Conservation (phyloP, 805 yeast genomes). For the Candida succiphila region DNA sequence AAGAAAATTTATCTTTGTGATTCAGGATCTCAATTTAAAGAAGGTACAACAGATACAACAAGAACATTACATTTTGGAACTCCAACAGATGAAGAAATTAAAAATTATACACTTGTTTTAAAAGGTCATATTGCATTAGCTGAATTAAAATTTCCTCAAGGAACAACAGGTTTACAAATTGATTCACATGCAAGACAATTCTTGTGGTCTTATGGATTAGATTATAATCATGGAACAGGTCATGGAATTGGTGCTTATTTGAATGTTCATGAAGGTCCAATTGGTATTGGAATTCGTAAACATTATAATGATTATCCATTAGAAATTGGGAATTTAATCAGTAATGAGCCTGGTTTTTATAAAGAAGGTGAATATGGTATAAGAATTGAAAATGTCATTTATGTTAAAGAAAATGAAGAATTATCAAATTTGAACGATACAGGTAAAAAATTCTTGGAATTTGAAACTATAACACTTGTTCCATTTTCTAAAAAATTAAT, state of each 20-base stretch:
- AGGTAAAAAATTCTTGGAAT: slow-evolving; percentile 35
- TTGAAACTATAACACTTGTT: slow-evolving; percentile 47
- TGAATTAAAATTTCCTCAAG: slow-evolving; percentile 40
- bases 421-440: slow-evolving; percentile 13
- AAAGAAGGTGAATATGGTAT: slow-evolving; percentile 52
- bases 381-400: slow-evolving; percentile 43
- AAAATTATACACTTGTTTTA: slow-evolving; percentile 46
- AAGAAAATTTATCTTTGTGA: slow-evolving; percentile 44
- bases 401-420: slow-evolving; percentile 29
- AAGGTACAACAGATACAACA: slow-evolving; percentile 59
- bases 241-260: slow-evolving; percentile 57
- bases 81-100: slow-evolving; percentile 36
- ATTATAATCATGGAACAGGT: slow-evolving; percentile 56
- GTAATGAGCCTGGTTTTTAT: slow-evolving; percentile 58
- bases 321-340: slow-evolving; percentile 42
- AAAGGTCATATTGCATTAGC: slow-evolving; percentile 47
- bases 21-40: slow-evolving; percentile 51
- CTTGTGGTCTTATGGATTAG: slow-evolving; percentile 47
- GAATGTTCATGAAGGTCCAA: slow-evolving; percentile 56
- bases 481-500: slow-evolving; percentile 48
- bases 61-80: slow-evolving; percentile 45
- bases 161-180: slow-evolving; percentile 41
- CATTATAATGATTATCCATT: slow-evolving; percentile 33
- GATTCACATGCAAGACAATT: slow-evolving; percentile 51
- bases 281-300: slow-evolving; percentile 49